Evolutionary conservation across 1,284 basidiomycete species (phyloP), one percentile per base, ranked within the genome.

Genomic region (Amylostereum areolatum): DNA sequence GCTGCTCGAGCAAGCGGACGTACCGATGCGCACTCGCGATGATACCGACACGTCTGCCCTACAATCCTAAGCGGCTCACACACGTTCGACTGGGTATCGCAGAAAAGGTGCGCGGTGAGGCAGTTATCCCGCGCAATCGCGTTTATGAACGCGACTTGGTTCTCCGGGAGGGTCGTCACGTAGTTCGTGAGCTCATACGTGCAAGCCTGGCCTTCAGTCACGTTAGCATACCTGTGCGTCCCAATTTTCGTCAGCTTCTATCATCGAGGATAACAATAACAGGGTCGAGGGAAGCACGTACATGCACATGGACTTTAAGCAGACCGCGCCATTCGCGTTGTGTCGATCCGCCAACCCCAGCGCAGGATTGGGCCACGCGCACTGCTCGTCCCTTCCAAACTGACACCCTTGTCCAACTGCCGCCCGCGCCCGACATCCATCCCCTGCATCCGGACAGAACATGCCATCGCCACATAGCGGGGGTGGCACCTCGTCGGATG

Each of bases 401-500:
- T 89, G 80, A 62, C 87, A 90, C 0, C 69, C 43, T 24, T 64
- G 65, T 2, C 84, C 85, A 0, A 75, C 63, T 0, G 62, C 52
- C 0, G 74, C 62, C 46, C 80, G 65, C 3, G 63, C 58, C 46
- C 70, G 61, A 62, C 88, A 92, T 1, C 72, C 74, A 57, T 77
- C 77, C 18, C 81, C 84, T 58, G 85, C 81, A 60, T 90, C 87
- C 0, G 86, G 86, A 59, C 87, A 90, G 68, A 81, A 89, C 11
- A 63, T 63, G 10, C 76, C 81, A 4, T 53, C 44, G 3, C 66
- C 60, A 59, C 86, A 90, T 32, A 81, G 62, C 0, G 78, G 72
- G 0, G 87, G 87, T 7, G 83, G 60, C 3, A 67, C 55, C 31
- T 73, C 74, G 46, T 58, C 63, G 2, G 58, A 50, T n/a, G 59